Evolutionary conservation across 2,329 filamentous ascomycete genomes (phyloP).

Genomic region (Diaporthe australafricana): DNA sequence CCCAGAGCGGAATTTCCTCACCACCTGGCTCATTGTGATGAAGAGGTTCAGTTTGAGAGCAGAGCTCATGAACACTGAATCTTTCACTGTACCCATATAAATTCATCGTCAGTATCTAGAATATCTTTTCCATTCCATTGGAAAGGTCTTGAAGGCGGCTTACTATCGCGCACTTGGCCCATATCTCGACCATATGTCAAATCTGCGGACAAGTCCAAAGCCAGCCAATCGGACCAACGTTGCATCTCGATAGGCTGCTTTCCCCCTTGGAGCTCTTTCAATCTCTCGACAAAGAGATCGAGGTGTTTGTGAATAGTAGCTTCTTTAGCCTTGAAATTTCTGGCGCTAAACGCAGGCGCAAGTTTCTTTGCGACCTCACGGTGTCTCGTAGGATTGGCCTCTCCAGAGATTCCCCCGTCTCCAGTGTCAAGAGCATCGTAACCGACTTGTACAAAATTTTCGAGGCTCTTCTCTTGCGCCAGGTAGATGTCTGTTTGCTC

Average conservation of each 20-base stretch:
- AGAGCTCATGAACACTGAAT: slow-evolving; percentile 10
- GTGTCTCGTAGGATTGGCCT: slow-evolving; percentile 32
- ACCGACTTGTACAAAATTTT: slow-evolving; percentile 24
- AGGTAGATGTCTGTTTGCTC: slow-evolving; percentile 1
- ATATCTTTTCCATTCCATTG: neutral
- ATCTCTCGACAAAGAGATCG: slow-evolving; percentile 30
- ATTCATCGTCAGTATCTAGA: too few species aligned
- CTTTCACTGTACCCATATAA: neutral
- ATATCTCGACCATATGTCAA: slow-evolving; percentile 28
- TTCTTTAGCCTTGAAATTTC: slow-evolving; percentile 29
- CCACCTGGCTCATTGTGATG: slow-evolving; percentile 27
- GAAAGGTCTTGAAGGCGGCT: neutral
- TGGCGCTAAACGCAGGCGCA: slow-evolving; percentile 32
- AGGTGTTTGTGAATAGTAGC: slow-evolving; percentile 30
- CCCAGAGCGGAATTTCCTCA: slow-evolving; percentile 5
- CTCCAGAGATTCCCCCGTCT: slow-evolving; percentile 24
- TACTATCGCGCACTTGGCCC: slow-evolving; percentile 27
- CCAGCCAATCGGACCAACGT: slow-evolving; percentile 33
- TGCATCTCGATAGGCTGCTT: slow-evolving; percentile 18
- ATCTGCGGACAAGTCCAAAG: slow-evolving; percentile 31
- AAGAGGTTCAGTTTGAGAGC: slow-evolving; percentile 26
- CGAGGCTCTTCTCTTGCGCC: neutral
- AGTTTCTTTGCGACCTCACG: slow-evolving; percentile 31
- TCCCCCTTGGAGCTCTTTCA: neutral
- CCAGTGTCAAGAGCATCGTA: slow-evolving; percentile 22